phyloP scores from a whole-genome alignment of 2,329 filamentous ascomycete species.

The Colletotrichum sojae region DNA sequence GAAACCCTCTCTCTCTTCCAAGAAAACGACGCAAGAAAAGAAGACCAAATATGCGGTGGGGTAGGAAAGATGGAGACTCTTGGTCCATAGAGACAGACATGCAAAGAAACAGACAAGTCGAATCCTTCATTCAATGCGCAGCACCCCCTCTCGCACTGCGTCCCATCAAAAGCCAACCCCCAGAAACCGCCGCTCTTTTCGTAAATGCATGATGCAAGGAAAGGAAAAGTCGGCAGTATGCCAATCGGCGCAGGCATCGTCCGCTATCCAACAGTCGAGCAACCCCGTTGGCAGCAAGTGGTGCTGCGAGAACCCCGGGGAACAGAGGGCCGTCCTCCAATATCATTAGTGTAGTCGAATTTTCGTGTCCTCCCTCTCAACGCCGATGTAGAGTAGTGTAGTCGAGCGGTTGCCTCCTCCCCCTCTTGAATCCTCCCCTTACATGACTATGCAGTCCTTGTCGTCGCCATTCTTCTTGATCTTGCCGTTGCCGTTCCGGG shows the following conservation, averaged over 20 bases:
- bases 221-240: constrained; percentile 17
- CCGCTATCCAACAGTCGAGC: constrained; percentile 29
- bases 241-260: constrained; percentile 18
- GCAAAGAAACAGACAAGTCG: constrained; percentile 22
- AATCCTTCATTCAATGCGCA: constrained; percentile 17
- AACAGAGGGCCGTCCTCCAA: constrained; percentile 15
- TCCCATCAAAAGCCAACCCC: constrained; percentile 9
- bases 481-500: constrained; percentile 63
- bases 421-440: constrained; percentile 44
- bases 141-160: constrained; percentile 1
- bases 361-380: constrained; percentile 29
- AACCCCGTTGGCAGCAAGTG: constrained; percentile 7
- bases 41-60: constrained; percentile 16
- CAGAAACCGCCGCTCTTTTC: constrained; percentile 13
- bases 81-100: constrained; percentile 26
- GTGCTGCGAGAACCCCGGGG: neutral
- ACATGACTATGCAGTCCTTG: constrained; percentile 73
- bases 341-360: constrained; percentile 39
- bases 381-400: constrained; percentile 23
- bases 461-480: constrained; percentile 66
- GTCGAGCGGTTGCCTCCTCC: constrained; percentile 3
- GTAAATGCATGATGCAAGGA: constrained; percentile 29
- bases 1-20: neutral
- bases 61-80: constrained; percentile 16
- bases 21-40: constrained; percentile 4